Base-by-base conservation (phyloP, 2,329 filamentous ascomycete species). In the Didymosphaeria variabile region DNA sequence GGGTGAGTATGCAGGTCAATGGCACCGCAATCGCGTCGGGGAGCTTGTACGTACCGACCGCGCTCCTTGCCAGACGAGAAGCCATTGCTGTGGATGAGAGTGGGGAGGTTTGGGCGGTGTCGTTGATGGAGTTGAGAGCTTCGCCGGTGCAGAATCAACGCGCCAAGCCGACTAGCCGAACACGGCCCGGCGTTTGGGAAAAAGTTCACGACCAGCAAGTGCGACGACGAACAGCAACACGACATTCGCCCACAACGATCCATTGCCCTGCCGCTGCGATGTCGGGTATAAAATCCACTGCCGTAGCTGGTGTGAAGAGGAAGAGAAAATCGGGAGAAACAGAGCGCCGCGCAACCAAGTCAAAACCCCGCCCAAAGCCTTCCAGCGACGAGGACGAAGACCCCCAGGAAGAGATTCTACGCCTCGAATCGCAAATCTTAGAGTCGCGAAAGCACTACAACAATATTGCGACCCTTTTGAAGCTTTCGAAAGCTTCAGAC, bases 11-110 rank as follows among this genome's bases (percentile, higher is more conserved):
- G 59, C 50, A 65, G 68, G 67, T 72, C 80, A 81, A 84, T 83
- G 79, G 78, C 73, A 73, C 71, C 64, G 66, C 45, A 63, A 54
- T 23, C n/a, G 46, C 63, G 64, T 72, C 63, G 55, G 62, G 38
- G 56, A 64, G 63, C 61, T 63, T 62, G 53, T 71, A 89, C 93
- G 82, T 89, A 98, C 94, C 92, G 85, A 94, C 86, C 85, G 93
- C 93, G 88, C 90, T 94, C 88, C 92, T 93, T 88, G 91, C 93
- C 86, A 98, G 88, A 87, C 94, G 93, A 84, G 93, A 97, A 87
- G 94, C 94, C 94, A 98, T 98, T 91, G 86, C 91, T 82, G 87
- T 52, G 65, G 77, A 79, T 79, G 76, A 67, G 76, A 75, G 75
- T 72, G 74, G 73, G 70, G 74, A 79, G 72, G 69, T 70, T 65